phyloP scores from a whole-genome alignment of 108 stramenopile genomes.

The Aurantiochytrium sp. region DNA sequence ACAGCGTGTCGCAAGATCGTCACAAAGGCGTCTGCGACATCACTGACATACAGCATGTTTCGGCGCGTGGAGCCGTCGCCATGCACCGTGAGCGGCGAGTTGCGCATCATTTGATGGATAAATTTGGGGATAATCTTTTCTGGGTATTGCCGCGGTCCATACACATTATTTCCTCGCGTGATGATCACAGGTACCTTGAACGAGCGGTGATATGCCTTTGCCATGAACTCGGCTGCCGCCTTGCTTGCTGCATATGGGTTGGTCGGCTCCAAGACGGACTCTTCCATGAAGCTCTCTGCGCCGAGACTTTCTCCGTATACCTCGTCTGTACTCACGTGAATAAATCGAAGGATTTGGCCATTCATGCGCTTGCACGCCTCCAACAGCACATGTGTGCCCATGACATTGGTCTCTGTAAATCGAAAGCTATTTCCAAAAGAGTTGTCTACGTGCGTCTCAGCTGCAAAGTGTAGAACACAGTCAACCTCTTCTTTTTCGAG shows the following conservation, averaged over 20 bases:
- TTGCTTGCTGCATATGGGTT: conserved; percentile 99
- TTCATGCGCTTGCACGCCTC: conserved; percentile 82
- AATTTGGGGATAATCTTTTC: conserved; percentile 99
- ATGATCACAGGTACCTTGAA: conserved; percentile 85
- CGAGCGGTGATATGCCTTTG: conserved; percentile 62
- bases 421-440: conserved; percentile 97
- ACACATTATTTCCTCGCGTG: conserved; percentile 98
- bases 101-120: conserved; percentile 85
- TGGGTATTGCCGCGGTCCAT: conserved; percentile 97
- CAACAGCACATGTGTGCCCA: conserved; percentile 93
- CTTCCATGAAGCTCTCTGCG: conserved; percentile 50
- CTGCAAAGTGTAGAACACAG: conserved; percentile 97
- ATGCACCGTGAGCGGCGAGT: conserved; percentile 80
- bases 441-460: conserved; percentile 94
- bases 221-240: conserved; percentile 95
- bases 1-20: conserved; percentile 79
- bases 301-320: conserved; percentile 95
- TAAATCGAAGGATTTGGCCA: conserved; percentile 69
- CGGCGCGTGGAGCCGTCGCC: conserved; percentile 90
- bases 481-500: conserved; percentile 85
- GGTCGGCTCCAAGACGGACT: conserved; percentile 57
- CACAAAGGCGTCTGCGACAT: conserved; percentile 94
- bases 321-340: conserved; percentile 96
- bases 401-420: conserved; percentile 95
- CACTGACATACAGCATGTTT: conserved; percentile 90